A percentile compares a stretch with the other conserved stretches of the same genome.
These are phyloP conservation scores for Alternaria metachromatica DNA, from an alignment of 2,329 filamentous ascomycete genomes.

Conservation along the genomic window DNA sequence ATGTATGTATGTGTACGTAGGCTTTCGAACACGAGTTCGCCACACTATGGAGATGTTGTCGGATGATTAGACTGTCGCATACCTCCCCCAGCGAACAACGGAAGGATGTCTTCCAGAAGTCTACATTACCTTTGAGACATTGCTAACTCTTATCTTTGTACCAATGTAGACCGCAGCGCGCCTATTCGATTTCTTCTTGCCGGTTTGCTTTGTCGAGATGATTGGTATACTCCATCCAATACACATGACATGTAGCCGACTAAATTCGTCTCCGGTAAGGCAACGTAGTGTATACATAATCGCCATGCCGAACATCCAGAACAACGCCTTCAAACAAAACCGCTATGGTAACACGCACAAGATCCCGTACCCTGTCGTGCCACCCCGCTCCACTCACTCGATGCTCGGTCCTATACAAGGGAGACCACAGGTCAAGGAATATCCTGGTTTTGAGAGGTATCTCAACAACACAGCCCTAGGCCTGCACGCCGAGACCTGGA, in stretches of 20 bases:
- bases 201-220: neutral
- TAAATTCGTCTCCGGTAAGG: rapidly evolving
- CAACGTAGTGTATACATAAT: neutral
- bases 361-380: too few relatives aligned
- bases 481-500: too few relatives aligned
- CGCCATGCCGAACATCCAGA: neutral
- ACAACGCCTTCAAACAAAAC: too few relatives aligned
- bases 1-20: neutral
- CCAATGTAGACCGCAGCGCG: neutral
- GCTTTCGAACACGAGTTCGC: neutral
- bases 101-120: neutral
- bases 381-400: too few relatives aligned
- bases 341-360: too few relatives aligned
- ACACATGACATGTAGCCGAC: neutral
- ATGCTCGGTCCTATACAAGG: too few relatives aligned
- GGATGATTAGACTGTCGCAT: neutral
- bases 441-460: too few relatives aligned
- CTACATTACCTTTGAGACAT: neutral
- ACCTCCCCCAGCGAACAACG: rapidly evolving
- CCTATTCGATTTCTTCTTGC: neutral
- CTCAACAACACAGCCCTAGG: too few relatives aligned
- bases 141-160: neutral
- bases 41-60: neutral
- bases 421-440: too few relatives aligned
- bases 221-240: neutral